A percentile compares a stretch with the other conserved stretches of the same genome.
These are phyloP conservation scores for Hanseniaspora meyeri DNA, from an alignment of 805 yeast genomes.

Conservation along the genomic window DNA sequence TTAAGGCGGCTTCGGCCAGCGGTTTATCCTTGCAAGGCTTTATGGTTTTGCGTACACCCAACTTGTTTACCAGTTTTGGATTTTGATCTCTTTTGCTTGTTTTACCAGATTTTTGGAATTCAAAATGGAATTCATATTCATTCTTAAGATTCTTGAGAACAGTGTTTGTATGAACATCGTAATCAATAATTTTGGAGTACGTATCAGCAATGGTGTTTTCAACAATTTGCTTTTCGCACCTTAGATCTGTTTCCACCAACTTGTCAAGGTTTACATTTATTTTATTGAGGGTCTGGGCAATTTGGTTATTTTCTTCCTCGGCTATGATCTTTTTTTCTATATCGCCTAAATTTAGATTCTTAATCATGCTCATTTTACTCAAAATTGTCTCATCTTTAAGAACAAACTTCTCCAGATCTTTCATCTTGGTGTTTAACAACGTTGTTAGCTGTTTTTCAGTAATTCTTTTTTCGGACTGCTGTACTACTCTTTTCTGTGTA, in stretches of 20 bases:
- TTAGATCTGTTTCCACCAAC: not conserved
- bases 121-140: not conserved
- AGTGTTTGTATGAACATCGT: not conserved
- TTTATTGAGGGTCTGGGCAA: not conserved
- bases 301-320: not conserved
- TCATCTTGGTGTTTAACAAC: not conserved
- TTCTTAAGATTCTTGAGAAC: not conserved
- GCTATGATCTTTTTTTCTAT: not conserved
- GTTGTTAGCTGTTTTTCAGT: constrained; percentile 3
- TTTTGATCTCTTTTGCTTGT: not conserved
- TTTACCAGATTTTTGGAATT: not conserved
- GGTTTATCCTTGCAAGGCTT: not conserved
- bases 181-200: constrained; percentile 3
- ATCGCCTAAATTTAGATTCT: not conserved
- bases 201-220: not conserved
- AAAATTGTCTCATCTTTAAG: not conserved
- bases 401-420: not conserved
- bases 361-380: not conserved
- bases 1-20: not conserved
- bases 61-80: not conserved
- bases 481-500: not conserved
- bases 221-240: not conserved
- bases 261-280: not conserved
- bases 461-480: not conserved
- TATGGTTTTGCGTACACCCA: not conserved